Conservation (phyloP, 371 early-diverging fungal species). For the Dichotomocladium elegans region DNA sequence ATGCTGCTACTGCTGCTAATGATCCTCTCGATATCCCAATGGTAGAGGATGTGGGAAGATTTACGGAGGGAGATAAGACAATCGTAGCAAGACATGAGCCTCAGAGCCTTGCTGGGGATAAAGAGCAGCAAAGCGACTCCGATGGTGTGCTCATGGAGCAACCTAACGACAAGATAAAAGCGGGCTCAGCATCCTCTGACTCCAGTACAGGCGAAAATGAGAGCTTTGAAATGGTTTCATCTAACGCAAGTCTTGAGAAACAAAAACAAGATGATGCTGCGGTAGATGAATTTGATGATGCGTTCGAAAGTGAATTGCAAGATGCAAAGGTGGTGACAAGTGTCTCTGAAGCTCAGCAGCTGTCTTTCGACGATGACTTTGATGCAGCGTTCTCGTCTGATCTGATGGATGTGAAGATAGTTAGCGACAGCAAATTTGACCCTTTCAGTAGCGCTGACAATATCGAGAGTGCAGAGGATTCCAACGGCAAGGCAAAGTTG, state of each 20-base stretch:
- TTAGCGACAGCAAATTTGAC: background rate
- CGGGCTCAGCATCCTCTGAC: conserved; percentile 3
- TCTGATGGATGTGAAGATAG: background rate
- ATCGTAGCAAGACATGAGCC: background rate
- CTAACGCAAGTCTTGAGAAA: background rate
- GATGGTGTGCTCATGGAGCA: conserved; percentile 11
- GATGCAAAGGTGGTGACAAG: conserved; percentile 25
- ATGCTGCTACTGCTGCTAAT: no score
- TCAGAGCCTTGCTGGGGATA: background rate
- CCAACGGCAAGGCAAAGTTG: background rate
- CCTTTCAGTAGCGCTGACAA: background rate
- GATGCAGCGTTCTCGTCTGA: conserved; percentile 19
- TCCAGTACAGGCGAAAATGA: conserved; percentile 1
- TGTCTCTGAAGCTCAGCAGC: background rate
- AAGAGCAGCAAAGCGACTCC: no score
- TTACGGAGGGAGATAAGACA: background rate
- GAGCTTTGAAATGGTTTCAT: conserved; percentile 10
- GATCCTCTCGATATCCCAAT: no score
- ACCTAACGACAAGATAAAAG: background rate
- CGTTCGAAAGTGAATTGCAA: conserved; percentile 26
- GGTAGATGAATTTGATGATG: conserved; percentile 18
- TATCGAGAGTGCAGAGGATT: background rate
- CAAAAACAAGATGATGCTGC: background rate
- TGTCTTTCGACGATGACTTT: conserved; percentile 4
- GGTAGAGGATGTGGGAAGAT: no score